Evolutionary conservation across 2,329 filamentous ascomycete species (phyloP).

Genomic region (Aureobasidium sp.): DNA sequence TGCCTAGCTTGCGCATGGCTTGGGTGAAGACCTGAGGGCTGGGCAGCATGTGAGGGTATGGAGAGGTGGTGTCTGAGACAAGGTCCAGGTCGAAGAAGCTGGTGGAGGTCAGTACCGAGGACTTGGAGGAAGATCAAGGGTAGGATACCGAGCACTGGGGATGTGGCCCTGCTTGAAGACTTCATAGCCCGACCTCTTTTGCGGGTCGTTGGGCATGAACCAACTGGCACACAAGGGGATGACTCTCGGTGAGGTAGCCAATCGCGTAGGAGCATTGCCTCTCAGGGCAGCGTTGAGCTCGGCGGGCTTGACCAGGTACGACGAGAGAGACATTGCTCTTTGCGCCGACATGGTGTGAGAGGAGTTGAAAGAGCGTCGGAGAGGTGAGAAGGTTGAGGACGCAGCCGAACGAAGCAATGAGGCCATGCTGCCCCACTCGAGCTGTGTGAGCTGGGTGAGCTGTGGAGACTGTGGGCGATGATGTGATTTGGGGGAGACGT

Average conservation of each 20-base stretch:
- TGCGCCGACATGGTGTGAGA: not conserved
- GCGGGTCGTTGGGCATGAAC: conserved; percentile 87
- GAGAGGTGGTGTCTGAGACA: conserved; percentile 77
- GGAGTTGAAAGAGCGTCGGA: not conserved
- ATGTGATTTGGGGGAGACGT: not conserved
- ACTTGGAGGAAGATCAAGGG: no score
- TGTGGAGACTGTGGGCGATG: not conserved
- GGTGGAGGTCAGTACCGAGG: not conserved
- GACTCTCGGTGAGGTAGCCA: conserved; percentile 74
- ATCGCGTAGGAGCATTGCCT: conserved; percentile 70
- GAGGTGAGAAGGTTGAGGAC: not conserved
- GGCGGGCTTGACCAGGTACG: conserved; percentile 78
- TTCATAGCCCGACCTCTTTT: conserved; percentile 68
- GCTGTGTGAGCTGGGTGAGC: not conserved
- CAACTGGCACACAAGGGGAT: conserved; percentile 88
- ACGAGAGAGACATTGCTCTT: conserved; percentile 49
- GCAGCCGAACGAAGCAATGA: not conserved
- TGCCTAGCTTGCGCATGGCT: conserved; percentile 83
- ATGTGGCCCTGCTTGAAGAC: conserved; percentile 78
- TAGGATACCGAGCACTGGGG: conserved; percentile 59
- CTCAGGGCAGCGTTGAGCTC: conserved; percentile 76
- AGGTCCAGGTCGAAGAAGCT: conserved; percentile 90
- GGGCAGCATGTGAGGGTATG: conserved; percentile 96
- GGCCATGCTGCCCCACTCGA: conserved; percentile 4
- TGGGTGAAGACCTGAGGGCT: conserved; percentile 71